Evolutionary conservation across 2,329 filamentous ascomycete genomes (phyloP).

Genomic region (Botrytis fabae): DNA sequence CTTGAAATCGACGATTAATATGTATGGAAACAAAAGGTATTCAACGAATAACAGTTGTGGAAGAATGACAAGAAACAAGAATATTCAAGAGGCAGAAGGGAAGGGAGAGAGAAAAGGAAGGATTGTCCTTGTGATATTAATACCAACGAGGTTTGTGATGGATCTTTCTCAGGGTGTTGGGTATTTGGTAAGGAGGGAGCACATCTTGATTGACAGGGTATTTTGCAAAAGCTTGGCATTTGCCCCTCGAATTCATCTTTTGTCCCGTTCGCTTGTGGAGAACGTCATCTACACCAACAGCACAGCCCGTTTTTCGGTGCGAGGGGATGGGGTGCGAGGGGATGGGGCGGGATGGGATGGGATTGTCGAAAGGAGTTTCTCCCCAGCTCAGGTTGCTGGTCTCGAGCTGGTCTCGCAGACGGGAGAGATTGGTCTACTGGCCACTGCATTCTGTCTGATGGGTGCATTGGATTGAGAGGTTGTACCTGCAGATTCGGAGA

Average conservation of each 20-base stretch:
- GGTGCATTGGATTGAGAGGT: too few relatives aligned
- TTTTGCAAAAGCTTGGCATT: background rate
- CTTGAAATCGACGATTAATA: background rate
- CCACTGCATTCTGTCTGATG: background rate
- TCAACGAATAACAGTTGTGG: background rate
- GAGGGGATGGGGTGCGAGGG: too few relatives aligned
- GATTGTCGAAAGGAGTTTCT: background rate
- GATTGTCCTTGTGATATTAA: slow-evolving; percentile 6
- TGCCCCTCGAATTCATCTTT: background rate
- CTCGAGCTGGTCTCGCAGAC: too few relatives aligned
- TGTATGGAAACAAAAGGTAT: background rate
- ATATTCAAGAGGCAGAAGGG: background rate
- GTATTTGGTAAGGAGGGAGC: background rate
- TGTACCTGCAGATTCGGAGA: slow-evolving; percentile 2
- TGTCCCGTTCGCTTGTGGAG: background rate
- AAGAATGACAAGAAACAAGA: slow-evolving; percentile 6
- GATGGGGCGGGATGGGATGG: background rate
- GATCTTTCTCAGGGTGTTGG: background rate
- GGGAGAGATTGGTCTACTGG: background rate
- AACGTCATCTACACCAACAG: background rate
- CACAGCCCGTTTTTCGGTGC: background rate
- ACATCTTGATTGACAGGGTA: background rate
- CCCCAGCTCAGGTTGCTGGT: background rate
- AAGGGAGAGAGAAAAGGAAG: slow-evolving; percentile 4
- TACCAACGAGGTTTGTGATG: background rate